A percentile compares a stretch with the other conserved stretches of the same genome.
Conservation (phyloP, 495 filamentous ascomycete genomes). For the Jackrogersella minutella region DNA sequence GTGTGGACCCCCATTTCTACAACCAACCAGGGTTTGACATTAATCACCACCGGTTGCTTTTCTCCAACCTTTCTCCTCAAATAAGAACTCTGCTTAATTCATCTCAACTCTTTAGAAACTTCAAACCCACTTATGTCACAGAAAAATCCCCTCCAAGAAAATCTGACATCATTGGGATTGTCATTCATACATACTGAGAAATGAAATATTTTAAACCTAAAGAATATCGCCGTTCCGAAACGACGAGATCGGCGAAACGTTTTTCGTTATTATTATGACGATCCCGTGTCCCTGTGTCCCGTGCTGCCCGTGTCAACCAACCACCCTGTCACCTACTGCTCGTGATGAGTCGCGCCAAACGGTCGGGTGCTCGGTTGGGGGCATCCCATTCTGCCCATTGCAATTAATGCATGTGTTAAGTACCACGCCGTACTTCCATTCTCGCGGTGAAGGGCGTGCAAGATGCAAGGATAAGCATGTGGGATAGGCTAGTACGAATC, state of each 20-base stretch:
- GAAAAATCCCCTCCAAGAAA: not conserved
- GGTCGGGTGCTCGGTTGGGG: constrained; percentile 32
- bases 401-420: constrained; percentile 30
- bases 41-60: constrained; percentile 14
- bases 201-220: too few species aligned
- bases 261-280: constrained; percentile 14
- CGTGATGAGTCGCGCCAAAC: constrained; percentile 35
- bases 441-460: constrained; percentile 8
- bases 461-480: constrained; percentile 6
- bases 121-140: not conserved
- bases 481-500: constrained; percentile 10
- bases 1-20: constrained; percentile 18
- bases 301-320: constrained; percentile 16
- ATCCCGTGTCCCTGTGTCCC: too few species aligned
- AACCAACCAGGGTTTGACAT: constrained; percentile 3
- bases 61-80: constrained; percentile 31
- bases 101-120: not conserved
- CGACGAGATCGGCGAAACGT: constrained; percentile 15
- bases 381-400: constrained; percentile 21
- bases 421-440: constrained; percentile 14
- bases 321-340: constrained; percentile 6
- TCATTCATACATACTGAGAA: too few species aligned
- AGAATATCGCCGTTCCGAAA: not conserved
- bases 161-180: not conserved
- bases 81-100: not conserved